These are phyloP conservation scores for Rhynchospora pubera DNA, from an alignment of 176 grass and related monocot species.

Conservation along the genomic window DNA sequence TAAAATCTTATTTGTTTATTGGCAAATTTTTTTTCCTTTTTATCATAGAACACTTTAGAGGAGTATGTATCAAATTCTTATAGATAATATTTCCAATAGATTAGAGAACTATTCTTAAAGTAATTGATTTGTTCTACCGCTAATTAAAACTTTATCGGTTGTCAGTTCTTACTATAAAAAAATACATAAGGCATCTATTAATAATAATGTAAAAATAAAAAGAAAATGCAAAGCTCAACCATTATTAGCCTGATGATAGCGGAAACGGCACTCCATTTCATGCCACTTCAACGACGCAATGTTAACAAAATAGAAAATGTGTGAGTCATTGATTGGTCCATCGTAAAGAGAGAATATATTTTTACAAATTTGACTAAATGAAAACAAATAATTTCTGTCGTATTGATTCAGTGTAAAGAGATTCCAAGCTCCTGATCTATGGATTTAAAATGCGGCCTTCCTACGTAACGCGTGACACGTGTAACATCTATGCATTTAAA, in stretches of 20 bases:
- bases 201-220: background rate
- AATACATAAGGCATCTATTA: background rate
- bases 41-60: too few species aligned
- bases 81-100: too few species aligned
- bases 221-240: background rate
- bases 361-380: background rate
- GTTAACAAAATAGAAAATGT: background rate
- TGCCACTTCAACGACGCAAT: background rate
- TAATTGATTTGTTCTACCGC: background rate
- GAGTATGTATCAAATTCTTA: too few species aligned
- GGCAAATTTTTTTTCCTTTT: too few species aligned
- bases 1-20: too few species aligned
- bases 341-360: background rate
- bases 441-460: background rate
- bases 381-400: background rate
- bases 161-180: background rate
- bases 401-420: background rate
- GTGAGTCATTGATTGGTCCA: background rate
- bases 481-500: background rate
- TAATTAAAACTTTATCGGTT: background rate
- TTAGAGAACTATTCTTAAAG: background rate
- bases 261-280: background rate
- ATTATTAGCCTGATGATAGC: background rate
- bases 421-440: background rate
- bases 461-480: background rate